Conservation (phyloP, 805 yeast species). For the Hanseniaspora hatyaiensis region DNA sequence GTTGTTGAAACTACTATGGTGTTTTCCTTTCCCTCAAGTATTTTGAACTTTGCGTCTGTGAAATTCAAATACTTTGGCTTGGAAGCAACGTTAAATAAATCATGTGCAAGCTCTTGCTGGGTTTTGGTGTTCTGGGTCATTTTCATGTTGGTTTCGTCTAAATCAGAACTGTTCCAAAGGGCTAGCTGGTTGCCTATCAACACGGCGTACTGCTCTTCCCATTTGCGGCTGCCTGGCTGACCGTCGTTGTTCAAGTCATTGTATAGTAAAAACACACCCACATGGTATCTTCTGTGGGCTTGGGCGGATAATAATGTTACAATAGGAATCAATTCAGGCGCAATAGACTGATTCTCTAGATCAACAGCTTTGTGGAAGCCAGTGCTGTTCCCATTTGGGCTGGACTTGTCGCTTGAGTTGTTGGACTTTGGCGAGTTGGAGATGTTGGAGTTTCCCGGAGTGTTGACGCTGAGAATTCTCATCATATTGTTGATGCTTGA, state of each 20-base stretch:
- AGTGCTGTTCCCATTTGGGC: not conserved
- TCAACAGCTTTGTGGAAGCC: constrained; percentile 17
- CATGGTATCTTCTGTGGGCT: constrained; percentile 59
- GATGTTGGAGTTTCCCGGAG: not conserved
- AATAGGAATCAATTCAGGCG: constrained; percentile 47
- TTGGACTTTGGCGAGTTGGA: constrained; percentile 1
- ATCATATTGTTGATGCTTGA: constrained; percentile 12
- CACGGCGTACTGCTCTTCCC: constrained; percentile 90
- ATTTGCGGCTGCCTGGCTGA: constrained; percentile 64
- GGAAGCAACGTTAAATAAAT: constrained; percentile 45
- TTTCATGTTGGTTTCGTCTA: constrained; percentile 40
- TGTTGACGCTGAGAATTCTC: constrained; percentile 14
- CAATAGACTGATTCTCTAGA: constrained; percentile 10
- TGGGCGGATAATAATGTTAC: constrained; percentile 66
- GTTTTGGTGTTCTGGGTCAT: constrained; percentile 25
- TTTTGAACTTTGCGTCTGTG: constrained; percentile 76
- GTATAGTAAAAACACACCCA: constrained; percentile 63
- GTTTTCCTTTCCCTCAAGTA: constrained; percentile 42
- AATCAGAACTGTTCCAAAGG: constrained; percentile 71
- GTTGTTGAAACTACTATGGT: constrained; percentile 88
- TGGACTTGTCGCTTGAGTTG: not conserved
- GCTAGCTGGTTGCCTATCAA: constrained; percentile 85
- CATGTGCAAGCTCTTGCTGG: constrained; percentile 36
- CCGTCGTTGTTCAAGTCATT: constrained; percentile 77
- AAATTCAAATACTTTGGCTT: constrained; percentile 83